Evolutionary conservation across 1,139 yeast genomes (phyloP), one percentile per base, ranked within the genome.

Genomic region (Blastobotrys raffinosifermentans): DNA sequence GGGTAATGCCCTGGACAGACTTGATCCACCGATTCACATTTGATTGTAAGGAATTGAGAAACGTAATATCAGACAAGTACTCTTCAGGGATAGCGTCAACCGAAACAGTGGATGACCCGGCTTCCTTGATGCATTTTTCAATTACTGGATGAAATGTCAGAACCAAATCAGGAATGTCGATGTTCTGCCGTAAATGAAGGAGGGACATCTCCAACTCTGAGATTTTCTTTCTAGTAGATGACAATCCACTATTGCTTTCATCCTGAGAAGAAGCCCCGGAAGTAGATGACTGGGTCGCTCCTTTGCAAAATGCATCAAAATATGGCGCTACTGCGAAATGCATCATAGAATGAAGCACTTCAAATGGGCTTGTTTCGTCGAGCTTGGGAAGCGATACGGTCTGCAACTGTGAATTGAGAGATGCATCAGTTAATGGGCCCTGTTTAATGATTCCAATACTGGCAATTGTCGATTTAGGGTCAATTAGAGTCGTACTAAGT

Each of bases 11-110:
- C 47, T 78, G 84, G 9, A 80, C 74, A 30, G 75, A 73, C 43
- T 68, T 72, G 17, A 80, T 74, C 96, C 96, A 87, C 8, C 66
- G 67, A 49, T 83, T 83, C 3, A 80, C 91, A 4, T 68, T 69
- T 2, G 71, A 60, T 34, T 89, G 91, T 9, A 86, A 59, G 29
- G 70, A 70, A 51, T 87, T 87, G 32, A 86, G 63, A 44, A 80
- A 70, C 0, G 59, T 55, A 0, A 81, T 58, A 47, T 85, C 89
- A 1, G 60, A 48, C 2, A 75, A 47, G 5, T 67, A 48, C 1
- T 54, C 57, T 1, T 55, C 56, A 0, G 68, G 57, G 2, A 72
- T 49, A 20, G 52, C 45, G 2, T 64, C 61, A 5, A 60, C 50
- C 10, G 60, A 45, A 10, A 51, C 35, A 9, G 40, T 20, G 4